phyloP scores from a whole-genome alignment of 108 stramenopile species.

The Cyclotella baltica region DNA sequence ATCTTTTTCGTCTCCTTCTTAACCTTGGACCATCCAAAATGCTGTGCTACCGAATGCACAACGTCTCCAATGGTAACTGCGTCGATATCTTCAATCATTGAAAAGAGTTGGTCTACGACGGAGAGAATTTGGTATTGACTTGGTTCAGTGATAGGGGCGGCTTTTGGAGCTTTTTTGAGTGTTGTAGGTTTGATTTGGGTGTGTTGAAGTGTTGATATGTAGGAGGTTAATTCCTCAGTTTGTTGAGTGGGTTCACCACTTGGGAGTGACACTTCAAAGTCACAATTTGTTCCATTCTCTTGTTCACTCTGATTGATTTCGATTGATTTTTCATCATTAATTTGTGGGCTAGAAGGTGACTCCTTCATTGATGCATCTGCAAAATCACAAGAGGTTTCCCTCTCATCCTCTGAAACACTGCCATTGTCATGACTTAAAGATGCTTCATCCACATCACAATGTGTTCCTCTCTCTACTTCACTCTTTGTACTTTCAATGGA shows the following conservation, averaged over 20 bases:
- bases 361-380: not conserved
- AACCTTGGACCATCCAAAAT: constrained; percentile 37
- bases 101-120: constrained; percentile 50
- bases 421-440: not conserved
- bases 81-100: constrained; percentile 34
- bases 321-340: no score
- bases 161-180: not conserved
- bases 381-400: not conserved
- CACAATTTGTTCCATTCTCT: not conserved
- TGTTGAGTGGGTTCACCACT: not conserved
- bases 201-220: constrained; percentile 3
- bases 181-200: not conserved
- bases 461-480: not conserved
- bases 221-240: not conserved
- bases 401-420: not conserved
- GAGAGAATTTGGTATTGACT: no score
- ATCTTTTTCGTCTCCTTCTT: constrained; percentile 40
- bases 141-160: constrained; percentile 26
- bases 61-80: constrained; percentile 53
- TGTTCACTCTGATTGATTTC: no score
- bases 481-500: no score
- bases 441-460: not conserved
- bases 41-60: constrained; percentile 24
- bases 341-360: no score
- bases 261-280: not conserved